A percentile compares a stretch with the other conserved stretches of the same genome.
phyloP scores from a whole-genome alignment of 2,329 filamentous ascomycete species.

The Keithomyces neogunnii region DNA sequence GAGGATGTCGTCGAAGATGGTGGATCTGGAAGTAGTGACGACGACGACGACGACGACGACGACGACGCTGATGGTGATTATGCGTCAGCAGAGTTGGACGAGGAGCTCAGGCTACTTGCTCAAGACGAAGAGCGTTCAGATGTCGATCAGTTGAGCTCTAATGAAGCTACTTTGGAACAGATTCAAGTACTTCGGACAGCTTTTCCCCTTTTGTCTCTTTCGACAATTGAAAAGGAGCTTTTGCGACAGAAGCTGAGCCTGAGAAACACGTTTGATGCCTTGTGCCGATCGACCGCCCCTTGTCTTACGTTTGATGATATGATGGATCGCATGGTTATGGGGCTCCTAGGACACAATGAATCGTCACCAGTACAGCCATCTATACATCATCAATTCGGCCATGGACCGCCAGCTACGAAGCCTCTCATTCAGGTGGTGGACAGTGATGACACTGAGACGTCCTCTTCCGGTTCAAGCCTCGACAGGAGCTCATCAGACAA shows the following conservation, averaged over 20 bases:
- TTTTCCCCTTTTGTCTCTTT: constrained; percentile 31
- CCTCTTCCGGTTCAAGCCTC: constrained; percentile 1
- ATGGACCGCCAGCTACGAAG: constrained; percentile 4
- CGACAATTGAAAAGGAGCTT: constrained; percentile 27
- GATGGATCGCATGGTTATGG: constrained; percentile 19
- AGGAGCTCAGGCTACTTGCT: constrained; percentile 2
- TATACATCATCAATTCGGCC: background rate
- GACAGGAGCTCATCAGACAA: constrained; percentile 7
- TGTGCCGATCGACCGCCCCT: constrained; percentile 23
- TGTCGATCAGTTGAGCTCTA: constrained; percentile 4
- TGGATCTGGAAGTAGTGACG: background rate
- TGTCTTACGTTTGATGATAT: constrained; percentile 24
- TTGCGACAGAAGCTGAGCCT: constrained; percentile 24
- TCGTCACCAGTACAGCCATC: background rate
- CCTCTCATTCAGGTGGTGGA: constrained; percentile 21
- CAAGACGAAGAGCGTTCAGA: background rate
- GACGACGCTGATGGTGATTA: constrained; percentile 7
- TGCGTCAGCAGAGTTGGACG: background rate
- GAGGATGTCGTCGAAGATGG: background rate
- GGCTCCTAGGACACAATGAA: constrained; percentile 6
- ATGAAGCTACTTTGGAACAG: constrained; percentile 21
- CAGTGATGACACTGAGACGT: constrained; percentile 3
- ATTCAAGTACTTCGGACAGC: constrained; percentile 29
- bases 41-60: constrained; percentile 6
- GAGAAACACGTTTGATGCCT: constrained; percentile 26